These are phyloP conservation scores for Kodamaea lidongshanica DNA, from an alignment of 805 yeast species.

Conservation along the genomic window DNA sequence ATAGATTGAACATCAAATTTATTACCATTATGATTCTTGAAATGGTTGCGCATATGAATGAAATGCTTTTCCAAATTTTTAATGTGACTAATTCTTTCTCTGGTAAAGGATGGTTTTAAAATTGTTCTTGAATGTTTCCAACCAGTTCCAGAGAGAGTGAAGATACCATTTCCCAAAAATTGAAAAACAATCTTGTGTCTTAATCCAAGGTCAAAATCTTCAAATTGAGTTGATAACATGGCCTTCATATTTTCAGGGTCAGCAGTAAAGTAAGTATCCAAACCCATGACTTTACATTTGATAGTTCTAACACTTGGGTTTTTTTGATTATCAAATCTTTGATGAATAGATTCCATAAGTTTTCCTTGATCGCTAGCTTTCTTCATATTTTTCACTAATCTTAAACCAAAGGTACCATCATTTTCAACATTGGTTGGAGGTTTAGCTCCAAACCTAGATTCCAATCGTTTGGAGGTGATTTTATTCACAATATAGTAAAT, in stretches of 20 bases:
- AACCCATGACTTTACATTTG: conserved; percentile 7
- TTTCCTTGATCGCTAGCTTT: conserved; percentile 15
- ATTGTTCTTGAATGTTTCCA: conserved; percentile 21
- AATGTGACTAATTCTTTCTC: conserved; percentile 16
- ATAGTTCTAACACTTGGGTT: conserved; percentile 15
- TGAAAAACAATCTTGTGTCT: conserved; percentile 14
- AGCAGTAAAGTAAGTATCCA: conserved; percentile 10
- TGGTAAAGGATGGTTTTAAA: conserved; percentile 17
- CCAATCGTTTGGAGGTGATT: background rate
- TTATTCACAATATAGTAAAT: background rate
- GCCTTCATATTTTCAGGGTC: conserved; percentile 21
- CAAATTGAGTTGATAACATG: conserved; percentile 17
- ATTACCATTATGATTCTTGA: conserved; percentile 1
- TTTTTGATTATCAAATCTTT: conserved; percentile 11
- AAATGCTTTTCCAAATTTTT: conserved; percentile 13
- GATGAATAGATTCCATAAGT: conserved; percentile 14
- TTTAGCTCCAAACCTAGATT: conserved; percentile 9
- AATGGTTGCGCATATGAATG: conserved; percentile 9
- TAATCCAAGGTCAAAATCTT: conserved; percentile 16
- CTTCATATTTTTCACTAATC: conserved; percentile 10
- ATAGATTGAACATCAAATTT: conserved; percentile 8
- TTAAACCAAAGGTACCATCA: conserved; percentile 17
- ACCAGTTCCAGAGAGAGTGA: conserved; percentile 15
- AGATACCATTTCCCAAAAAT: conserved; percentile 17
- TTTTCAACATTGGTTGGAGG: conserved; percentile 4